A percentile compares a stretch with the other conserved stretches of the same genome.
phyloP scores from a whole-genome alignment of 331 rosid species.

The Ulmus americana region DNA sequence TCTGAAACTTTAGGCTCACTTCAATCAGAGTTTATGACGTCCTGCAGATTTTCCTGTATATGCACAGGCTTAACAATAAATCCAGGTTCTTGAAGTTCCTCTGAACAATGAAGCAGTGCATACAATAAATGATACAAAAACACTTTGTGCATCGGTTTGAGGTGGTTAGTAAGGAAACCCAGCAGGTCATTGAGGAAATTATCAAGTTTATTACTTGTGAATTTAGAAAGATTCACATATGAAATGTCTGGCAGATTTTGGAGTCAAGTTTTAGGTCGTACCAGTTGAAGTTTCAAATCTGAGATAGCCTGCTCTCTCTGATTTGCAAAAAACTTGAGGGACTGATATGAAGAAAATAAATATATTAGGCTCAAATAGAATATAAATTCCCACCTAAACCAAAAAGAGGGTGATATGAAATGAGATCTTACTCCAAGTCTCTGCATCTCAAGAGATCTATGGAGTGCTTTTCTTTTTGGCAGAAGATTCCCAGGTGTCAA shows the following conservation, averaged over 20 bases:
- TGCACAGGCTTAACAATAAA: slow-evolving; percentile 12
- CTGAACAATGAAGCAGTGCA: slow-evolving; percentile 10
- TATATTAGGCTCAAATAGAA: background rate
- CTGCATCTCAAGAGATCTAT: slow-evolving; percentile 78
- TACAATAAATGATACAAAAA: slow-evolving; percentile 1
- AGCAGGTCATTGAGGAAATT: slow-evolving; percentile 9
- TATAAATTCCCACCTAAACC: slow-evolving; percentile 6
- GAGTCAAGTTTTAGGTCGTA: slow-evolving; percentile 24
- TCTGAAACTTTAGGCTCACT: slow-evolving; percentile 24
- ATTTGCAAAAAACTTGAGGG: slow-evolving; percentile 59
- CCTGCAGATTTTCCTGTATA: slow-evolving; percentile 43
- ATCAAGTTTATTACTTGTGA: background rate
- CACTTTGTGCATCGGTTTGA: background rate
- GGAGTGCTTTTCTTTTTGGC: slow-evolving; percentile 64
- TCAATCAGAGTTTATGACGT: slow-evolving; percentile 24
- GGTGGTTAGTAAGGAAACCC: background rate
- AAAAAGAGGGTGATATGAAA: slow-evolving; percentile 18
- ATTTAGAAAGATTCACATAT: slow-evolving; percentile 11
- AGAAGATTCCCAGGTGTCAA: slow-evolving; percentile 44
- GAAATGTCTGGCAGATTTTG: background rate
- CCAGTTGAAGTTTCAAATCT: slow-evolving; percentile 62
- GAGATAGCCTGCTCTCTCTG: slow-evolving; percentile 46
- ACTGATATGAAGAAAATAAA: slow-evolving; percentile 41
- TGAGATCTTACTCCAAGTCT: slow-evolving; percentile 61
- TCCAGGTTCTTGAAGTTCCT: slow-evolving; percentile 1